Percentiles rank a stretch among this genome's conserved stretches.
phyloP scores from a whole-genome alignment of 2,329 filamentous ascomycete genomes.

The Clonostachys solani region DNA sequence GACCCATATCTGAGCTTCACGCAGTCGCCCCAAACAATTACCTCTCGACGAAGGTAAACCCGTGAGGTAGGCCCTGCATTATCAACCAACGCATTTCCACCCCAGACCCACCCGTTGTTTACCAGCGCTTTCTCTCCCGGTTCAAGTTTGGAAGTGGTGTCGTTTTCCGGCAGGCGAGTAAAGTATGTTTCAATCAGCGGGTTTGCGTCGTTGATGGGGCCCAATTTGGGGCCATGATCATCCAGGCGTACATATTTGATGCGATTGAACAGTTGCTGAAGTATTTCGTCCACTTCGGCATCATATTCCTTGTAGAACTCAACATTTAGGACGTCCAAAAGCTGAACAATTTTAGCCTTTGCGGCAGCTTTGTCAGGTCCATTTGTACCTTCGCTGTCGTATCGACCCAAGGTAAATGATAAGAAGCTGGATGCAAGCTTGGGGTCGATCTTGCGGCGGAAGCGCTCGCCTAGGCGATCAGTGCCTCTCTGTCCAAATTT shows the following conservation, averaged over 20 bases:
- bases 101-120: constrained; percentile 99
- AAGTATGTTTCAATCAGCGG: constrained; percentile 95
- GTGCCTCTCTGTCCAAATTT: constrained; percentile 66
- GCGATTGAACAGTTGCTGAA: constrained; percentile 89
- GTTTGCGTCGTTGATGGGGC: constrained; percentile 69
- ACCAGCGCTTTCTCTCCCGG: constrained; percentile 75
- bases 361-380: constrained; percentile 44
- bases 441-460: constrained; percentile 68
- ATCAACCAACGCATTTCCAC: constrained; percentile 88
- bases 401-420: constrained; percentile 50
- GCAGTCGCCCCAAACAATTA: constrained; percentile 98
- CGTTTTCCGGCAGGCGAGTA: constrained; percentile 78
- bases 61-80: constrained; percentile 86
- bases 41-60: constrained; percentile 92
- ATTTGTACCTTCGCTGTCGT: constrained; percentile 41
- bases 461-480: constrained; percentile 76
- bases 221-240: constrained; percentile 81
- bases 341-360: constrained; percentile 49
- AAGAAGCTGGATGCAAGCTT: constrained; percentile 56
- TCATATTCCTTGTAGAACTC: constrained; percentile 93
- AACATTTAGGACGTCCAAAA: constrained; percentile 82
- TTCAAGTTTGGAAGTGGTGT: constrained; percentile 71
- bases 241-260: constrained; percentile 96
- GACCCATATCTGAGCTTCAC: constrained; percentile 92
- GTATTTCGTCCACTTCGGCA: constrained; percentile 72